Evolutionary conservation across 371 early-diverging fungal genomes (phyloP), one percentile per base, ranked within the genome.

Genomic region (Smittium culicis): DNA sequence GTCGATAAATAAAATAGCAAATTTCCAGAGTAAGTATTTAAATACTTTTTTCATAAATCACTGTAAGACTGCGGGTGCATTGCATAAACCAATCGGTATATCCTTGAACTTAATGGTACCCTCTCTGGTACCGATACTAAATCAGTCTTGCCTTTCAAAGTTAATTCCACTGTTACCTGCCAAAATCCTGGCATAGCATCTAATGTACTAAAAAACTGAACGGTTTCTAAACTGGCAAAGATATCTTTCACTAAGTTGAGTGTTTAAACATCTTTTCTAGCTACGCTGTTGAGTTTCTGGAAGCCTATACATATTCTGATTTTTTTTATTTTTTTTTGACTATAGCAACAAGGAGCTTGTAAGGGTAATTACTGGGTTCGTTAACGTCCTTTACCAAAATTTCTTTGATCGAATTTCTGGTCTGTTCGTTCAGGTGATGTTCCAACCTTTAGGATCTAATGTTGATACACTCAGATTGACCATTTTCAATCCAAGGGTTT

Each of bases 31-130:
- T 29, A 72, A 67, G 0, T 75, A 71, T 0, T 67, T 35, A 0
- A 86, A 71, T 0, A 81, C 64, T 0, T 66, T 11, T 54, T 76
- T 74, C 74, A 85, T 80, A 1, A 69, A 24, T 0, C 64, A 14
- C 54, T 79, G 79, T 62, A 83, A 85, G 0, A 68, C n/a, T 0
- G 71, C 5, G 59, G 2, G 72, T 69, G 20, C 72, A 34, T 72
- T 74, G 59, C 30, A 8, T 1, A 80, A 67, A 0, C 79, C 82
- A 69, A 84, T 81, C 0, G 84, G 80, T 77, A 85, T 77, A 0
- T 80, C 80, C 8, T 63, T 66, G 45, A 45, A 45, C 45, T 45
- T 45, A 45, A 45, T 5, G 20, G 5, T 45, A 5, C 45, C 20
- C 5, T 11, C 11, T 45, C 45, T 45, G 45, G 45, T 11, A 5